A percentile compares a stretch with the other conserved stretches of the same genome.
These are phyloP conservation scores for Hirsutella thompsonii DNA, from an alignment of 2,329 filamentous ascomycete species.

Conservation along the genomic window DNA sequence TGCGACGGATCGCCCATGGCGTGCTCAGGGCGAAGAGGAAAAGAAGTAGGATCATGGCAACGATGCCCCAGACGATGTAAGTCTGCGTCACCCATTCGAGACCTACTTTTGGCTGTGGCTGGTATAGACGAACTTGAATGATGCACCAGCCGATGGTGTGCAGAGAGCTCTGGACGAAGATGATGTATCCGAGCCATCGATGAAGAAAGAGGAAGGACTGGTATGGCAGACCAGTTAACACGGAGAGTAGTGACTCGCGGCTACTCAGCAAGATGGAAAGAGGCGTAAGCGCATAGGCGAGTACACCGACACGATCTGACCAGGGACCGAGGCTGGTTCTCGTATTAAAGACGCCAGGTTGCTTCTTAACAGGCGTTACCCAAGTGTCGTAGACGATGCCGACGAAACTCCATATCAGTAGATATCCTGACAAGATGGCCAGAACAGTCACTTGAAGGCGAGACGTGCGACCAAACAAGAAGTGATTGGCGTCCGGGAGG, in stretches of 20 bases:
- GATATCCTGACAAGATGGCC: conserved; percentile 42
- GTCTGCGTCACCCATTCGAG: conserved; percentile 43
- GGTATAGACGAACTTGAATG: conserved; percentile 53
- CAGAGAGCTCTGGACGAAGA: conserved; percentile 52
- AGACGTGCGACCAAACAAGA: conserved; percentile 54
- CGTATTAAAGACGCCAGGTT: conserved; percentile 44
- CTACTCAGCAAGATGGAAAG: conserved; percentile 54
- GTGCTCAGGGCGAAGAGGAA: conserved; percentile 48
- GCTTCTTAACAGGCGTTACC: conserved; percentile 53
- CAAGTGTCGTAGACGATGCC: conserved; percentile 57
- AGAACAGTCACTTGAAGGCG: conserved; percentile 55
- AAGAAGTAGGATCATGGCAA: conserved; percentile 52
- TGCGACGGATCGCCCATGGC: conserved; percentile 43
- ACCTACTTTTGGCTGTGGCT: conserved; percentile 53
- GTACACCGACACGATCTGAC: conserved; percentile 53
- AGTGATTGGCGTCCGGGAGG: conserved; percentile 43
- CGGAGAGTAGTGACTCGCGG: conserved; percentile 55
- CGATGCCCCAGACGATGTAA: conserved; percentile 63
- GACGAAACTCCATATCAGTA: conserved; percentile 55
- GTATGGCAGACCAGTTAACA: conserved; percentile 61
- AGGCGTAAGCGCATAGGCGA: conserved; percentile 64
- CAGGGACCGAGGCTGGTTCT: conserved; percentile 54
- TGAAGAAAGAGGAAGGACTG: conserved; percentile 70
- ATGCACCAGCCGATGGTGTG: conserved; percentile 63
- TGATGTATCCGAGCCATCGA: conserved; percentile 63